Conservation (phyloP, 768 basidiomycete genomes). For the Phylloporus rhodoxanthus region DNA sequence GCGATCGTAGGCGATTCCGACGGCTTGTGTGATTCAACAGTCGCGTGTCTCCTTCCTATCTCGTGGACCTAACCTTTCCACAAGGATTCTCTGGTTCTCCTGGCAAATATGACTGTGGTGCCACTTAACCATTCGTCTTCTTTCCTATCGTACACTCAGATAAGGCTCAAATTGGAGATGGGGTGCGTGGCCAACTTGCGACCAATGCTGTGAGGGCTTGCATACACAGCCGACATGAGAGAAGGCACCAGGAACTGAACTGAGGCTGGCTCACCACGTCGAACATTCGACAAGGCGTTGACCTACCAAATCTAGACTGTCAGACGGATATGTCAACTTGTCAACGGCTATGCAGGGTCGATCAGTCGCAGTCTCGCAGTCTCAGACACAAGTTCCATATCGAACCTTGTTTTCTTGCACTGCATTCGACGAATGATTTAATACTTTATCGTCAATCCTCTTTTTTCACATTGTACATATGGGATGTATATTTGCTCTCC, state of each 20-base stretch:
- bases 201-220: constrained; percentile 5
- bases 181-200: not conserved
- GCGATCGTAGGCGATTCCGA: too few species aligned
- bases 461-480: not conserved
- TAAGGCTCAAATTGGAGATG: too few species aligned
- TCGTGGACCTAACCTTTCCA: not conserved
- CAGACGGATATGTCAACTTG: not conserved
- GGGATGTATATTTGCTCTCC: too few species aligned
- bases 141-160: too few species aligned
- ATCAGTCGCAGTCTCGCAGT: not conserved
- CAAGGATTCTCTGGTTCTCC: not conserved
- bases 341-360: not conserved
- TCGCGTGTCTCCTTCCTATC: not conserved
- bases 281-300: not conserved
- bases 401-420: not conserved
- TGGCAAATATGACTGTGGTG: too few species aligned
- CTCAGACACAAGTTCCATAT: not conserved
- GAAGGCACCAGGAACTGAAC: constrained; percentile 21
- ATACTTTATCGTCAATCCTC: not conserved
- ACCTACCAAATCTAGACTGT: not conserved
- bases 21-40: not conserved
- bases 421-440: not conserved
- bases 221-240: constrained; percentile 12
- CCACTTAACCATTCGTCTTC: too few species aligned
- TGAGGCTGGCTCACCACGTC: not conserved